These are phyloP conservation scores for Diplodia mutila DNA, from an alignment of 2,329 filamentous ascomycete genomes.

Conservation along the genomic window DNA sequence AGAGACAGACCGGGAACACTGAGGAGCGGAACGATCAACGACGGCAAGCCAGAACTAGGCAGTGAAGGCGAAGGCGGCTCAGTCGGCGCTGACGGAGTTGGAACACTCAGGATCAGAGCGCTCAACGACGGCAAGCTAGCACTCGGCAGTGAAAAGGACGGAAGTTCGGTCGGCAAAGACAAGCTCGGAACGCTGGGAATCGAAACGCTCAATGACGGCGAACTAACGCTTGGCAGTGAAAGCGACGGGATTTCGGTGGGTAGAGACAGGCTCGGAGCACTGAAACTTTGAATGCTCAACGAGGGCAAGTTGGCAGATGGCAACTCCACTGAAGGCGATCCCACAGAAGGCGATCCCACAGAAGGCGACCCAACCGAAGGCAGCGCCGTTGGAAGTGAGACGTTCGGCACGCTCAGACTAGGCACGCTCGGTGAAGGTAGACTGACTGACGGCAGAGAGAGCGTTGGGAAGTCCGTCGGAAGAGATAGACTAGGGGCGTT, in stretches of 20 bases:
- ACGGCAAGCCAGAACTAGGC: too few relatives aligned
- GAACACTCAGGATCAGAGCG: neutral
- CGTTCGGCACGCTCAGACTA: neutral
- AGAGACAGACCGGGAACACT: neutral
- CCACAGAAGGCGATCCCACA: too few relatives aligned
- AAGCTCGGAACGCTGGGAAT: neutral
- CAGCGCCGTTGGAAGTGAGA: neutral
- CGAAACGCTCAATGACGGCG: neutral
- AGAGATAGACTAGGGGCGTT: neutral
- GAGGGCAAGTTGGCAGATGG: neutral
- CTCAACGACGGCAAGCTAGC: neutral
- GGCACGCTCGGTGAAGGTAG: neutral
- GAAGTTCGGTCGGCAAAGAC: neutral
- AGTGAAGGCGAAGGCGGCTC: neutral
- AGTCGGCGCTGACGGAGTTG: neutral
- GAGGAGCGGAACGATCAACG: neutral
- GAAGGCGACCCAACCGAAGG: too few relatives aligned
- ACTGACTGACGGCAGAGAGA: neutral
- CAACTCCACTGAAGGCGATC: neutral
- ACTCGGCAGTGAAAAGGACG: neutral
- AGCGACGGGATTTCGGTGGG: conserved; percentile 4
- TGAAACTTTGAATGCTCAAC: neutral
- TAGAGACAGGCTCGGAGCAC: neutral
- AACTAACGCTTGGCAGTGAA: neutral
- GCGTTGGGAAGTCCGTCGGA: neutral